Conservation (phyloP, 768 basidiomycete genomes). For the Phaffia tasmanica region DNA sequence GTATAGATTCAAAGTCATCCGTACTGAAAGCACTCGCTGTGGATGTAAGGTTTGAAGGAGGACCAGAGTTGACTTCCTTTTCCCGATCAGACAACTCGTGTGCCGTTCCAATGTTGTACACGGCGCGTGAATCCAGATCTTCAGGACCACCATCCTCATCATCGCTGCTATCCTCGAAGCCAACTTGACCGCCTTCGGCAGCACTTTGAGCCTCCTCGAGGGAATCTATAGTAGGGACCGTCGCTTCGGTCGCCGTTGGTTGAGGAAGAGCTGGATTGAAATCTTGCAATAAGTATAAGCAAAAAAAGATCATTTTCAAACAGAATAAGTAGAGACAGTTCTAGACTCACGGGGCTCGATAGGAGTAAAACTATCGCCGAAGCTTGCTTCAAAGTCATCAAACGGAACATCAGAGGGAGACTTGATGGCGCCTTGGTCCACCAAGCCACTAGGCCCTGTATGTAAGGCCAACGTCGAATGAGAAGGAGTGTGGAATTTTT, state of each 20-base stretch:
- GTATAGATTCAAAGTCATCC: slow-evolving; percentile 17
- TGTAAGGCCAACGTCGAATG: slow-evolving; percentile 17
- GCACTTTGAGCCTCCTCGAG: slow-evolving; percentile 5
- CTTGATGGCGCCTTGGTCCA: neutral
- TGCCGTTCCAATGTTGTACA: neutral
- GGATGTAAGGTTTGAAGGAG: slow-evolving; percentile 16
- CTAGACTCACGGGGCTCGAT: neutral
- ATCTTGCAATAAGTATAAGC: slow-evolving; percentile 21
- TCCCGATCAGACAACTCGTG: neutral
- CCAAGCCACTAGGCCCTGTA: slow-evolving; percentile 21
- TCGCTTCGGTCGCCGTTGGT: neutral
- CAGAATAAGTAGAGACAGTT: neutral
- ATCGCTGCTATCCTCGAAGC: slow-evolving; percentile 30
- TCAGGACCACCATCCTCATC: slow-evolving; percentile 39
- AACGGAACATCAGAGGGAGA: slow-evolving; percentile 9
- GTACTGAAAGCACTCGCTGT: slow-evolving; percentile 19
- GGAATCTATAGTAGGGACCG: slow-evolving; percentile 12
- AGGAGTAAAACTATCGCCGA: slow-evolving; percentile 20
- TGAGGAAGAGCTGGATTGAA: slow-evolving; percentile 1
- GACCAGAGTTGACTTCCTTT: neutral
- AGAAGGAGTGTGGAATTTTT: slow-evolving; percentile 1
- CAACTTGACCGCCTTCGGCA: slow-evolving; percentile 16
- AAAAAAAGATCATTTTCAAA: slow-evolving; percentile 17
- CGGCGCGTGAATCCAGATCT: slow-evolving; percentile 35
- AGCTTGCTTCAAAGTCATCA: slow-evolving; percentile 10